Evolutionary conservation across 108 stramenopile genomes (phyloP), one percentile per base, ranked within the genome.

Genomic region (Schizochytrium sp.): DNA sequence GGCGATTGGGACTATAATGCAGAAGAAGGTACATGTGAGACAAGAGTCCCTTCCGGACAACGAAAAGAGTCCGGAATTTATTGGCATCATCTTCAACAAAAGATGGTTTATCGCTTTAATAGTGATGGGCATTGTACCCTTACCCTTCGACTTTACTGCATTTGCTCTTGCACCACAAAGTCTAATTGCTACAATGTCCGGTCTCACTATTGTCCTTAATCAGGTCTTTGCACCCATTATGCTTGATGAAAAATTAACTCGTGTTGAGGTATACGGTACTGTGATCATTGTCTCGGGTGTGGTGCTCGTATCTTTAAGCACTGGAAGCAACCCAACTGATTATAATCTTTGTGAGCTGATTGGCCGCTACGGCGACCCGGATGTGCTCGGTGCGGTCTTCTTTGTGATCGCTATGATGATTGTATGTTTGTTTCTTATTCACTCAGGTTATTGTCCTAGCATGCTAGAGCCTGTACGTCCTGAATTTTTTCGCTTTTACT

Each of bases 1-100:
- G 76, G 76, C 76, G 15, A 12, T 83, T 10, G 76, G 76, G 17
- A 83, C 76, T 38, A 83, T 83, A n/a, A 15, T 83, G 76, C 76
- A 83, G 47, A 83, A 83, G 3, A 83, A 83, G 76, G 76, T 53
- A 50, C 76, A 83, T 53, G 55, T 55, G 47, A 50, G 13, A 28
- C 76, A 83, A 53, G 50, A 83, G 47, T 7, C 15, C 45, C 53
- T 83, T 38, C 76, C 76, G 45, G 76, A 83, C 76, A 53, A 83
- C 17, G 50, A 83, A 28, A 83, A 83, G 53, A 55, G 50, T 53
- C 40, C 8, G 13, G 76, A 83, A 40, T 3, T 83, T 53, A 83
- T 83, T 53, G 76, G 76, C 53, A 83, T 83, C 47, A 28, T 83
- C 47, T 83, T 83, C 53, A 83, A 83, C 76, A 83, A 42, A 40